Conservation (phyloP, 495 filamentous ascomycete species). For the Talaromyces borbonicus region DNA sequence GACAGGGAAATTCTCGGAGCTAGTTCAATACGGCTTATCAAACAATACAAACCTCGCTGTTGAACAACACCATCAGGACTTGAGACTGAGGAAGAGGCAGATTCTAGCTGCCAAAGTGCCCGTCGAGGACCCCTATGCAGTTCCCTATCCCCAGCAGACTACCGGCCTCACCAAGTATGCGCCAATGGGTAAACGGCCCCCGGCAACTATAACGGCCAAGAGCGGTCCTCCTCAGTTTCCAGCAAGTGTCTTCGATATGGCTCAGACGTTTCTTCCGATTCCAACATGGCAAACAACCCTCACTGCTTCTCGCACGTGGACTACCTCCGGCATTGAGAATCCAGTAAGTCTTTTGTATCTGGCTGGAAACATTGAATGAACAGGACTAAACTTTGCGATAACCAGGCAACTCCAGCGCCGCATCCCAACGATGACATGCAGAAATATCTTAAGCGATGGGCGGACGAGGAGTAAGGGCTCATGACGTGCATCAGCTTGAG, state of each 20-base stretch:
- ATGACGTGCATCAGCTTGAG: no score
- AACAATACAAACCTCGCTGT: constrained; percentile 34
- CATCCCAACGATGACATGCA: constrained; percentile 45
- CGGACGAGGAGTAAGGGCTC: constrained; percentile 24
- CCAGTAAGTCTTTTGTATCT: constrained; percentile 57
- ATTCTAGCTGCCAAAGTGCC: constrained; percentile 10
- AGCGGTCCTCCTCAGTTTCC: constrained; percentile 47
- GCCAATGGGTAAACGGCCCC: constrained; percentile 60
- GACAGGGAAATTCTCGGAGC: constrained; percentile 50
- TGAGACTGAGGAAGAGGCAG: constrained; percentile 25
- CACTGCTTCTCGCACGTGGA: constrained; percentile 49
- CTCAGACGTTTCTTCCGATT: constrained; percentile 43
- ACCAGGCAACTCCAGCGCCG: constrained; percentile 37
- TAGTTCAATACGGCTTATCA: constrained; percentile 28
- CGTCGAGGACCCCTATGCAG: constrained; percentile 23
- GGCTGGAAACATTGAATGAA: no score
- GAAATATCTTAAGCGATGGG: constrained; percentile 49
- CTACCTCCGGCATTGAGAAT: constrained; percentile 48
- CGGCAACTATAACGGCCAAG: constrained; percentile 53
- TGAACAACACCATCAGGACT: constrained; percentile 15
- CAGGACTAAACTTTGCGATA: no score
- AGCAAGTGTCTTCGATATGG: constrained; percentile 50
- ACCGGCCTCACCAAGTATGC: constrained; percentile 55
- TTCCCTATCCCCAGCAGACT: constrained; percentile 54
- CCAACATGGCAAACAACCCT: constrained; percentile 51